Conservation (phyloP, 1,284 basidiomycete genomes). For the Leccinum pallidistipes region DNA sequence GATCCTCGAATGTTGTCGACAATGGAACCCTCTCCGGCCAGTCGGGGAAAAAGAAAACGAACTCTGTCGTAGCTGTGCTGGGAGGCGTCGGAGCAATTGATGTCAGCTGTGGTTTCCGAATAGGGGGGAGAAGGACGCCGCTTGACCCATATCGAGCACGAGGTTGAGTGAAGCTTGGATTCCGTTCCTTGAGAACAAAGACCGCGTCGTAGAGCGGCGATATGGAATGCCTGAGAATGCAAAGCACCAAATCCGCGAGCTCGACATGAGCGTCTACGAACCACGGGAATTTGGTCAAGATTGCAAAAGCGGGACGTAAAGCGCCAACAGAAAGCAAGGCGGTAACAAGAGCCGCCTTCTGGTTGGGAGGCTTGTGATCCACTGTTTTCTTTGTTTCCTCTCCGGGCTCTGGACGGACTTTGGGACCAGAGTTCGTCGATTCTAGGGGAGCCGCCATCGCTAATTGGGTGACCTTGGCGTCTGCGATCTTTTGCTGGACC, state of each 20-base stretch:
- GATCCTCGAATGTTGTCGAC: constrained; percentile 64
- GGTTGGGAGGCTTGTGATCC: constrained; percentile 63
- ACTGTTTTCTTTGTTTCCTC: constrained; percentile 46
- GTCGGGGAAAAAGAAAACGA: constrained; percentile 87
- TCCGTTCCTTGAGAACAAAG: constrained; percentile 53
- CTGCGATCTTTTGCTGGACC: constrained; percentile 64
- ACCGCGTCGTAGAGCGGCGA: constrained; percentile 64
- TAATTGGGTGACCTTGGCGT: constrained; percentile 76
- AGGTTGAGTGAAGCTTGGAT: constrained; percentile 59
- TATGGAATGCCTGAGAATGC: constrained; percentile 69
- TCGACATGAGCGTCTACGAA: constrained; percentile 79
- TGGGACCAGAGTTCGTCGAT: constrained; percentile 45
- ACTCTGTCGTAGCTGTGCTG: constrained; percentile 65
- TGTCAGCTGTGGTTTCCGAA: constrained; percentile 63
- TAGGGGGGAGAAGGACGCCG: constrained; percentile 50
- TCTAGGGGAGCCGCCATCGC: constrained; percentile 90
- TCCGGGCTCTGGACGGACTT: constrained; percentile 36
- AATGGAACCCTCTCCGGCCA: constrained; percentile 77
- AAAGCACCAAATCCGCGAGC: constrained; percentile 83
- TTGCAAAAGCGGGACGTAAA: constrained; percentile 71
- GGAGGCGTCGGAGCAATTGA: constrained; percentile 76
- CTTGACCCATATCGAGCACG: constrained; percentile 60
- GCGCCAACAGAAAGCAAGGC: constrained; percentile 89
- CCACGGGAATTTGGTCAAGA: constrained; percentile 87
- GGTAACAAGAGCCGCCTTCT: constrained; percentile 78